Percentiles rank a stretch among this genome's conserved stretches.
Conservation (phyloP, 1,284 basidiomycete species). For the Tylopilus sp. region DNA sequence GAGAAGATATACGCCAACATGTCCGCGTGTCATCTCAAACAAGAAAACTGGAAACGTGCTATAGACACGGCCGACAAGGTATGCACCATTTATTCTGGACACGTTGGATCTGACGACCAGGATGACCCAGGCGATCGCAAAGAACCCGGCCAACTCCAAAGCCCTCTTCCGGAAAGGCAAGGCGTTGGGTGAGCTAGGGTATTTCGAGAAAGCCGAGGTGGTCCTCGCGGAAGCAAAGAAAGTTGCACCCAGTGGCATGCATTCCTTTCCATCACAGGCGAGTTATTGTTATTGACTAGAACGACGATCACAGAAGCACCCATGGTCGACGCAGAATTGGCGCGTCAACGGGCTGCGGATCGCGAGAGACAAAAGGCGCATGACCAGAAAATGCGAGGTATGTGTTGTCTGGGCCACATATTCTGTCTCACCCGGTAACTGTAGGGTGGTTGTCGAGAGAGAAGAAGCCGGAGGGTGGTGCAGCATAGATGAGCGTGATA, state of each 20-base stretch:
- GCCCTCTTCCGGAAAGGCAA: conserved; percentile 80
- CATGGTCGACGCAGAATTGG: conserved; percentile 59
- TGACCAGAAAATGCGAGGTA: conserved; percentile 75
- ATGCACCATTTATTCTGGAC: background rate
- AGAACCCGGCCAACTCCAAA: conserved; percentile 73
- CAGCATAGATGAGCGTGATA: conserved; percentile 18
- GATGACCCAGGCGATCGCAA: conserved; percentile 56
- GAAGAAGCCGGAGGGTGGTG: conserved; percentile 23
- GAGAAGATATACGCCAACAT: conserved; percentile 82
- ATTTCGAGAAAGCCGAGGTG: conserved; percentile 66
- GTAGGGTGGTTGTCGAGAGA: conserved; percentile 44
- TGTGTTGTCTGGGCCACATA: background rate
- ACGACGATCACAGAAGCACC: conserved; percentile 48
- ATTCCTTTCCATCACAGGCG: background rate
- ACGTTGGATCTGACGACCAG: background rate
- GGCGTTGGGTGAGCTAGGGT: conserved; percentile 70
- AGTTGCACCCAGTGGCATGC: conserved; percentile 57
- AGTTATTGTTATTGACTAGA: background rate
- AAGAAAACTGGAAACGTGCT: conserved; percentile 71
- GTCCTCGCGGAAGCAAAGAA: conserved; percentile 62
- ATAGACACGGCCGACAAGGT: conserved; percentile 76
- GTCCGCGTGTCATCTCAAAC: conserved; percentile 77
- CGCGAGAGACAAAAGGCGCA: conserved; percentile 62
- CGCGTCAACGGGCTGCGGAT: conserved; percentile 56
- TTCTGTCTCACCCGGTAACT: conserved; percentile 1